Base-by-base conservation (phyloP, 306 rosid genomes). In the Vigna angularis region DNA sequence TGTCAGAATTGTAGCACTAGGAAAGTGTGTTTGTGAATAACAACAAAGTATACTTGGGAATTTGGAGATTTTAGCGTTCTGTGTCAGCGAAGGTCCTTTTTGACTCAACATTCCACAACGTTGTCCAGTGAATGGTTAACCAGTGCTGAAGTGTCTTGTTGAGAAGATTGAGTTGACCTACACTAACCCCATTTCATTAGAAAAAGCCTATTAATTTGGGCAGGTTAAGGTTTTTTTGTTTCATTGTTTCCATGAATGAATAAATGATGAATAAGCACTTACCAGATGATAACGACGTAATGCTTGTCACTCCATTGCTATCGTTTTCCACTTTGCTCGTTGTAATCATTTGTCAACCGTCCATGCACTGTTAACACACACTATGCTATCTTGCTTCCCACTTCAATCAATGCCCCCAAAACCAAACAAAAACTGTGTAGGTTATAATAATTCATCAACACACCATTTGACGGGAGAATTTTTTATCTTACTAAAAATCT, bases 91-190 rank as follows among this genome's bases (percentile, higher is more conserved):
- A 28, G 40, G 47, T 48, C n/a, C 84, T 64, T 85, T 85, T 85
- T 85, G 86, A 82, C 84, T 85, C 88, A 82, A 82, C 88, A 85
- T 82, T 85, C 84, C 85, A 85, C 77, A 81, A 76, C 59, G 84
- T 32, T 72, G n/a, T 69, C 44, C 65, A 73, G 77, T 79, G 80
- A 86, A 76, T 73, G 74, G 78, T 81, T 56, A 76, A 51, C 74
- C 61, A 84, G 78, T 78, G 64, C 81, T 88, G 61, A 76, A 78
- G 78, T 76, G 73, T 61, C 84, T 70, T 22, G 59, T 72, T 59
- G 77, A 83, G 70, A 80, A 83, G 82, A 72, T 67, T 78, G 86
- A 85, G 83, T 82, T 78, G 88, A 85, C 83, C 73, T 34, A 70
- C 59, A 32, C 57, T 79, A 13, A 52, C 36, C 50, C 7, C 22